These are phyloP conservation scores for Chalaropsis thielavioides DNA, from an alignment of 2,329 filamentous ascomycete species.

Conservation along the genomic window DNA sequence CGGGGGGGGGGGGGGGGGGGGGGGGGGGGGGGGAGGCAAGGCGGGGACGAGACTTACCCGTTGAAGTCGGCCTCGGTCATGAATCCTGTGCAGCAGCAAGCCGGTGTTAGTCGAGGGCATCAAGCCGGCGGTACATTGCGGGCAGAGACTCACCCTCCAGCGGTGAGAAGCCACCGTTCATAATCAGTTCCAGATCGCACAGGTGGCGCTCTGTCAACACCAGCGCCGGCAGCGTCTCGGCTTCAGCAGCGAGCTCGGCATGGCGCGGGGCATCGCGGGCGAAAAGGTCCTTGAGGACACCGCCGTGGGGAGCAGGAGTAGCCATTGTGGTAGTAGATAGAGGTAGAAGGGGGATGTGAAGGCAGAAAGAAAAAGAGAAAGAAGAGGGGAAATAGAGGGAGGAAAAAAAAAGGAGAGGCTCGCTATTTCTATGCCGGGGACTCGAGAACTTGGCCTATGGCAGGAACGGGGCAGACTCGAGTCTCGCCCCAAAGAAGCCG, in stretches of 20 bases:
- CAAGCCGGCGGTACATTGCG: not conserved
- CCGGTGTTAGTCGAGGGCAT: not conserved
- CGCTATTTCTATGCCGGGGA: not conserved
- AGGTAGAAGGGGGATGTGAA: not conserved
- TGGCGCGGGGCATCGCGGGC: constrained; percentile 80
- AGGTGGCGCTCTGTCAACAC: constrained; percentile 84
- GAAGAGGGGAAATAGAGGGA: constrained; percentile 17
- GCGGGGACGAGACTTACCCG: constrained; percentile 42
- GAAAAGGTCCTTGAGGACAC: constrained; percentile 93
- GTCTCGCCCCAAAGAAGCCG: not conserved
- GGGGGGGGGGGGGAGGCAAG: not conserved
- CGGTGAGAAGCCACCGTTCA: constrained; percentile 95
- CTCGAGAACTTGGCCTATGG: not conserved
- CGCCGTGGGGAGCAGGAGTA: constrained; percentile 61
- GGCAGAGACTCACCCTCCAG: constrained; percentile 60
- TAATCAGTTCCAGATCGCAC: constrained; percentile 91
- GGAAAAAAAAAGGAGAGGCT: constrained; percentile 8
- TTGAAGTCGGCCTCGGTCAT: constrained; percentile 97
- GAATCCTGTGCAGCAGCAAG: constrained; percentile 49
- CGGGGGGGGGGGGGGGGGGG: too few species aligned
- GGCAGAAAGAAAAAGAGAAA: constrained; percentile 13
- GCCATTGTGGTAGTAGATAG: constrained; percentile 35
- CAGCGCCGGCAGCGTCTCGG: constrained; percentile 73
- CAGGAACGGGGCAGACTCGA: not conserved
- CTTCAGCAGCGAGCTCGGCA: constrained; percentile 64